A percentile compares a stretch with the other conserved stretches of the same genome.
Evolutionary conservation across 1,284 basidiomycete species (phyloP).

Genomic region (Tylopilus sp.): DNA sequence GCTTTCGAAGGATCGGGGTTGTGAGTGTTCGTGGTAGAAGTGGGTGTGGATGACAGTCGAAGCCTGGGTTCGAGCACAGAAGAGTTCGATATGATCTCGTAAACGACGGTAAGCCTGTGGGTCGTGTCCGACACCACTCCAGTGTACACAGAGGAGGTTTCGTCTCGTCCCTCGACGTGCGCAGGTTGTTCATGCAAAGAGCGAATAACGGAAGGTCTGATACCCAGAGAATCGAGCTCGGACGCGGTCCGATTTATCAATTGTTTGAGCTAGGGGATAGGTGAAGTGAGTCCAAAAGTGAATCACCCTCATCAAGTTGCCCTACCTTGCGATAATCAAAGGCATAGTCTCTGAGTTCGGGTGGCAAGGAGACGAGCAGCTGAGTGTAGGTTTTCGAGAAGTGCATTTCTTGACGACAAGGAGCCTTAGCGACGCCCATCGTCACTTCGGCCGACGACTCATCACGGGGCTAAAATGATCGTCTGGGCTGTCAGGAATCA

Average conservation of each 20-base stretch:
- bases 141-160: neutral
- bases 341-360: constrained; percentile 70
- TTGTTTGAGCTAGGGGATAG: constrained; percentile 75
- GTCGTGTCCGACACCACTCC: constrained; percentile 1
- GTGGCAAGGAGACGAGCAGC: constrained; percentile 67
- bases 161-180: constrained; percentile 24
- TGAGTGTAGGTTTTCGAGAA: constrained; percentile 78
- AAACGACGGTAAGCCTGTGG: constrained; percentile 37
- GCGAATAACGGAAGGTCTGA: constrained; percentile 58
- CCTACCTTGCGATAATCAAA: constrained; percentile 83
- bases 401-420: constrained; percentile 54
- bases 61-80: constrained; percentile 55
- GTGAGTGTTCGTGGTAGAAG: constrained; percentile 8
- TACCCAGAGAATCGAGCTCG: constrained; percentile 78
- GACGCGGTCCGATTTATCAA: constrained; percentile 83
- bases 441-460: neutral
- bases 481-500: too few species aligned
- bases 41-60: constrained; percentile 41
- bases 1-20: neutral
- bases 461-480: neutral
- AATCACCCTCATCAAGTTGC: neutral
- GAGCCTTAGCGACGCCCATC: neutral
- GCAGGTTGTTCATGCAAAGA: constrained; percentile 37
- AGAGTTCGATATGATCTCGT: constrained; percentile 50
- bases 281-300: neutral